Percentiles rank a stretch among this genome's conserved stretches.
Evolutionary conservation across 2,329 filamentous ascomycete genomes (phyloP).

Genomic region (Lithohypha guttulata): DNA sequence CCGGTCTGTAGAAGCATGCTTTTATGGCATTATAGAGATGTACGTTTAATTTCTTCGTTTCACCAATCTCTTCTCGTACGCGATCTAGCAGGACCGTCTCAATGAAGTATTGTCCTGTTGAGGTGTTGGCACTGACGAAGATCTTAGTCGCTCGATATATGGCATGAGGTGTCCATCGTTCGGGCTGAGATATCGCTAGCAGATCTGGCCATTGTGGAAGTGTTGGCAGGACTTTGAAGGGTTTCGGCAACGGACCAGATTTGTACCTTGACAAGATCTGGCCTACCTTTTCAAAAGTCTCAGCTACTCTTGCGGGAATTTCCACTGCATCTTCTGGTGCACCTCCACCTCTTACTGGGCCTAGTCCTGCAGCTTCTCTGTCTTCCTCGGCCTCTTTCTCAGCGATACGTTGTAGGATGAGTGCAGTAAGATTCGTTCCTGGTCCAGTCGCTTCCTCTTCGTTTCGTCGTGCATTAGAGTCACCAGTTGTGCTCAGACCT

Average conservation of each 20-base stretch:
- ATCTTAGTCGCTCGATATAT: slow-evolving; percentile 83
- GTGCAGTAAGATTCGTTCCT: slow-evolving; percentile 73
- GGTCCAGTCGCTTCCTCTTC: slow-evolving; percentile 37
- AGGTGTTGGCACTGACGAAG: slow-evolving; percentile 75
- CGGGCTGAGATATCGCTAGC: slow-evolving; percentile 70
- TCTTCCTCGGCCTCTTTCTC: slow-evolving; percentile 63
- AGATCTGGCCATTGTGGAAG: slow-evolving; percentile 88
- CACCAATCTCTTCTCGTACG: slow-evolving; percentile 87
- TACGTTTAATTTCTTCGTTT: slow-evolving; percentile 89
- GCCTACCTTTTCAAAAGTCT: slow-evolving; percentile 65
- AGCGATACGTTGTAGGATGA: slow-evolving; percentile 91
- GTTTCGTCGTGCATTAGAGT: slow-evolving; percentile 15
- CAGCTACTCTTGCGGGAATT: slow-evolving; percentile 79
- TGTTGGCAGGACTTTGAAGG: slow-evolving; percentile 91
- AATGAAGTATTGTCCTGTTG: slow-evolving; percentile 72
- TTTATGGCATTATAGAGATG: slow-evolving; percentile 92
- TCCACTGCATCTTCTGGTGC: slow-evolving; percentile 71
- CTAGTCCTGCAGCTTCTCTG: slow-evolving; percentile 23
- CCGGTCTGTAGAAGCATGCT: slow-evolving; percentile 85
- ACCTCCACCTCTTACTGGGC: slow-evolving; percentile 39
- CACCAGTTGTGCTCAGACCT: slow-evolving; percentile 25
- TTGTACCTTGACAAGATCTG: slow-evolving; percentile 86
- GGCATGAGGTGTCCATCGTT: slow-evolving; percentile 67
- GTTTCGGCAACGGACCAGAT: slow-evolving; percentile 91
- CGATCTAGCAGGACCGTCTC: slow-evolving; percentile 77